Conservation (phyloP, 1,284 basidiomycete species). For the Ceratobasidium theobromae region DNA sequence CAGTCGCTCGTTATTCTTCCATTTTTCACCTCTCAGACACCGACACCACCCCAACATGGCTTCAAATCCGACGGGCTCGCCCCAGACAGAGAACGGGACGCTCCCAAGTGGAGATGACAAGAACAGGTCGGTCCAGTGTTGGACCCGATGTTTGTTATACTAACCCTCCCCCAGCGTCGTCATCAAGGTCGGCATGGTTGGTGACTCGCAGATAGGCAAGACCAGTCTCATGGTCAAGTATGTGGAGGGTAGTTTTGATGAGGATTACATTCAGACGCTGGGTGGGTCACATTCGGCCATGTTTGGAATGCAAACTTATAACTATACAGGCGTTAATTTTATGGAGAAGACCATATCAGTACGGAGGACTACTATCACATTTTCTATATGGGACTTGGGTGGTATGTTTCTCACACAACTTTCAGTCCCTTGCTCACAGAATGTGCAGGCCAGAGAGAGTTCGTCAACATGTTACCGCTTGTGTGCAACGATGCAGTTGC, state of each 20-base stretch:
- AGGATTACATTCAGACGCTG: conserved; percentile 99
- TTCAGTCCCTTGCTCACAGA: not conserved
- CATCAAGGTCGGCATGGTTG: conserved; percentile 98
- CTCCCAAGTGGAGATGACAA: conserved; percentile 35
- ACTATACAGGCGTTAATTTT: conserved; percentile 86
- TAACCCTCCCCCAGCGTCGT: conserved; percentile 65
- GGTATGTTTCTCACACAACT: conserved; percentile 43
- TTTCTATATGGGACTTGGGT: conserved; percentile 99
- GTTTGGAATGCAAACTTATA: not conserved
- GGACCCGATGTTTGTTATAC: not conserved
- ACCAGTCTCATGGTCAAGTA: conserved; percentile 99
- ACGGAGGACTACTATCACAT: conserved; percentile 96
- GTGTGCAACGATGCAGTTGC: conserved; percentile 99
- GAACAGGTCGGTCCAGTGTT: conserved; percentile 33
- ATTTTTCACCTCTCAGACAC: conserved; percentile 4
- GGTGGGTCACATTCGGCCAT: conserved; percentile 51
- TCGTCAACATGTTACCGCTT: conserved; percentile 97
- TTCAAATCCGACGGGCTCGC: conserved; percentile 1
- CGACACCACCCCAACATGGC: not conserved
- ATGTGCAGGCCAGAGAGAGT: conserved; percentile 77
- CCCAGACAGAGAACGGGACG: conserved; percentile 7
- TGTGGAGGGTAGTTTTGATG: conserved; percentile 95
- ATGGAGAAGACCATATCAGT: conserved; percentile 99
- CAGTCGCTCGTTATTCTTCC: conserved; percentile 27
- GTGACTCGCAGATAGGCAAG: conserved; percentile 98